Conservation (phyloP, 176 grass and related monocot genomes). For the Chrysopogon serrulatus region DNA sequence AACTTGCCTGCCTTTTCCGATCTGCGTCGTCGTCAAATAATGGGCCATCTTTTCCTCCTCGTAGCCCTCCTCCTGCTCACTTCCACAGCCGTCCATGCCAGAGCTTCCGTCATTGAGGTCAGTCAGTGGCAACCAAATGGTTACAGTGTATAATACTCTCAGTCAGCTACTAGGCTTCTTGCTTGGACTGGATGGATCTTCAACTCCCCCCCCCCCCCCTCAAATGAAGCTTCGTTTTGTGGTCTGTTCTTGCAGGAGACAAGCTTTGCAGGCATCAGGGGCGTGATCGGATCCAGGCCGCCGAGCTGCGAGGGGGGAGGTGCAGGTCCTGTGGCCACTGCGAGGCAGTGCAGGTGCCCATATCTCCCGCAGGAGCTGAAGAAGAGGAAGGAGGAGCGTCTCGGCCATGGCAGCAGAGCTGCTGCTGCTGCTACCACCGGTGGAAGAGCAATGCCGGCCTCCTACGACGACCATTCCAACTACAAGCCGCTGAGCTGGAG, state of each 20-base stretch:
- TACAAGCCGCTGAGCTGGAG: constrained; percentile 74
- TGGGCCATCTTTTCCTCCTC: constrained; percentile 33
- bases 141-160: not conserved
- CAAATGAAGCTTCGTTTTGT: not conserved
- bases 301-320: constrained; percentile 57
- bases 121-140: not conserved
- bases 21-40: constrained; percentile 9
- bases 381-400: constrained; percentile 13
- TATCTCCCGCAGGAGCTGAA: constrained; percentile 15
- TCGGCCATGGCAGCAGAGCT: constrained; percentile 16
- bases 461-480: constrained; percentile 63
- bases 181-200: not conserved
- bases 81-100: not conserved
- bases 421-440: not conserved
- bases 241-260: constrained; percentile 1
- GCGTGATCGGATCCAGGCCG: constrained; percentile 51
- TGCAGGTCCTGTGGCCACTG: constrained; percentile 58
- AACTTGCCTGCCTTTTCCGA: not conserved
- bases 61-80: constrained; percentile 30
- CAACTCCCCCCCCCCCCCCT: too few relatives aligned
- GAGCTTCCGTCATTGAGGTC: constrained; percentile 29
- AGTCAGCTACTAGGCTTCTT: not conserved
- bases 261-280: constrained; percentile 10
- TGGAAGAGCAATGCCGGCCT: constrained; percentile 19
- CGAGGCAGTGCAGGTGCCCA: constrained; percentile 61